These are phyloP conservation scores for Suhomyces prunicola DNA, from an alignment of 805 yeast genomes.

Conservation along the genomic window DNA sequence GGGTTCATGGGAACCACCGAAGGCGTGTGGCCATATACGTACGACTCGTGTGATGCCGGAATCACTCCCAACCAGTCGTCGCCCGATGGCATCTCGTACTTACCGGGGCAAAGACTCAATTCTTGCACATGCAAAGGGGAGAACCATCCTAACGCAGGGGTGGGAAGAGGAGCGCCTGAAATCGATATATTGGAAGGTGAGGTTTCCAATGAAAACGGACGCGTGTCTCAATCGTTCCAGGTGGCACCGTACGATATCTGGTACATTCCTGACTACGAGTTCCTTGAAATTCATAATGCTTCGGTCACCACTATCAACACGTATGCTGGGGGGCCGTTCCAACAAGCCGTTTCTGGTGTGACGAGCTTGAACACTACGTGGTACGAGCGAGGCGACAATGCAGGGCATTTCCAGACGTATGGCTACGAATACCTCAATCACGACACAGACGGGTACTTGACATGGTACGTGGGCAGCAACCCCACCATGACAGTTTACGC, in stretches of 20 bases:
- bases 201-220: constrained; percentile 51
- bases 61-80: constrained; percentile 92
- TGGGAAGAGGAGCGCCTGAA: constrained; percentile 94
- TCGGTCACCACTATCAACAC: constrained; percentile 78
- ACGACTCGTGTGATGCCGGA: constrained; percentile 87
- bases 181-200: constrained; percentile 90
- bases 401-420: constrained; percentile 61
- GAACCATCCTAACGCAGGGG: constrained; percentile 84
- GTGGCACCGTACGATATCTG: constrained; percentile 95
- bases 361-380: constrained; percentile 77
- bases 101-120: constrained; percentile 80
- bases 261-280: constrained; percentile 88
- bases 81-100: constrained; percentile 80
- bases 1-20: constrained; percentile 85
- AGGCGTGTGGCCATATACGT: constrained; percentile 94
- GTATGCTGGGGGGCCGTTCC: constrained; percentile 90
- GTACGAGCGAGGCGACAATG: constrained; percentile 68
- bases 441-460: constrained; percentile 62
- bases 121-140: constrained; percentile 78
- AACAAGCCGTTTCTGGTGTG: constrained; percentile 85
- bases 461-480: constrained; percentile 81
- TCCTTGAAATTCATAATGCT: constrained; percentile 65
- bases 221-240: constrained; percentile 90
- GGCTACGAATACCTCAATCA: constrained; percentile 79
- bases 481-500: constrained; percentile 76